phyloP scores from a whole-genome alignment of 2,329 filamentous ascomycete genomes.

The Remersonia thermophila region DNA sequence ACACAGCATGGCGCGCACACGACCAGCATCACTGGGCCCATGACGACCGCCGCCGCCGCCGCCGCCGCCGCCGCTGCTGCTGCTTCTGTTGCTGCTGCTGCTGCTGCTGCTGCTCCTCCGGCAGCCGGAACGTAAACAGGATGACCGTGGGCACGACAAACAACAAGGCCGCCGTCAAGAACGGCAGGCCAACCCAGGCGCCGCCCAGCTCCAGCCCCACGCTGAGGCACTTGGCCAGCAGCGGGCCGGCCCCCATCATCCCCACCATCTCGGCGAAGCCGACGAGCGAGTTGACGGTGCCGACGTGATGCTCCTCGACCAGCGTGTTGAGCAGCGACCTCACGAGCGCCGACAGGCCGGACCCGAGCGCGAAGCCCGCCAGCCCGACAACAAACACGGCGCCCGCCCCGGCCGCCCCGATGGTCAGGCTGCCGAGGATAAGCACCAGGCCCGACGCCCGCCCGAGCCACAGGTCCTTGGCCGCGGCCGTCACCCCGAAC shows the following conservation, averaged over 20 bases:
- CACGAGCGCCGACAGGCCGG: slow-evolving; percentile 30
- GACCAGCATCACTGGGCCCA: no score
- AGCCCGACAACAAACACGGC: slow-evolving; percentile 28
- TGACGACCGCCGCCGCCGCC: no score
- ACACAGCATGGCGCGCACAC: no score
- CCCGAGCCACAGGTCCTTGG: slow-evolving; percentile 29
- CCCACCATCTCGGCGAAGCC: slow-evolving; percentile 37
- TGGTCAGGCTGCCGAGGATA: slow-evolving; percentile 25
- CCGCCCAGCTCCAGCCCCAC: slow-evolving; percentile 34
- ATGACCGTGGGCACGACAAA: slow-evolving; percentile 20
- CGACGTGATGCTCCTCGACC: slow-evolving; percentile 41
- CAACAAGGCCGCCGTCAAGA: slow-evolving; percentile 26
- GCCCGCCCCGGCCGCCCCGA: slow-evolving; percentile 25
- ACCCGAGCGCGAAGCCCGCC: slow-evolving; percentile 32
- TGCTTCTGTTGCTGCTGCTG: no score
- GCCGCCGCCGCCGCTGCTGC: no score
- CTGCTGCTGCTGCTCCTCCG: slow-evolving; percentile 1
- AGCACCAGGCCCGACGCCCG: slow-evolving; percentile 24
- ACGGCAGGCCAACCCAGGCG: slow-evolving; percentile 38
- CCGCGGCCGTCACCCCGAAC: slow-evolving; percentile 21
- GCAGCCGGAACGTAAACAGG: slow-evolving; percentile 20
- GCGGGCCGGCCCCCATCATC: slow-evolving; percentile 32
- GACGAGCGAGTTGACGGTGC: slow-evolving; percentile 40
- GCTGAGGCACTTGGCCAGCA: slow-evolving; percentile 34
- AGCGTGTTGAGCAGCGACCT: slow-evolving; percentile 40